Conservation (phyloP, 78 protist genomes). For the Carpediemonas membranifera region DNA sequence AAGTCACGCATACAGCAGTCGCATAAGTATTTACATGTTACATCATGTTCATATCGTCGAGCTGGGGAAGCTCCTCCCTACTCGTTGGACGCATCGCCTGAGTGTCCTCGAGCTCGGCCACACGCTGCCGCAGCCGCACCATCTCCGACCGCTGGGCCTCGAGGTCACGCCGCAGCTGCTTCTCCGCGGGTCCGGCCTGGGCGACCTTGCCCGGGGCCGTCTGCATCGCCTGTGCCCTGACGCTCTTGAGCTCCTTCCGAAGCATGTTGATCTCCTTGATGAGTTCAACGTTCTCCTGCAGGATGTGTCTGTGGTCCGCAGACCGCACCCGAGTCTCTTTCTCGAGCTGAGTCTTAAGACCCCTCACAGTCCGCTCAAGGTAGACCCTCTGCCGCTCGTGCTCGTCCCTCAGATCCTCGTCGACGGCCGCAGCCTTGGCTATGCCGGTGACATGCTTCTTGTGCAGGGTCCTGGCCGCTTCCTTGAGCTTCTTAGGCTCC, state of each 20-base stretch:
- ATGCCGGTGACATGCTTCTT: slow-evolving; percentile 7
- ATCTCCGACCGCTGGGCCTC: slow-evolving; percentile 2
- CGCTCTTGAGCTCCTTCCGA: not conserved
- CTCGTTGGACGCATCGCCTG: too few species aligned
- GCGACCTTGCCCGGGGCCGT: not conserved
- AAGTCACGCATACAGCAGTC: too few species aligned
- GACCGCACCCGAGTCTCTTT: slow-evolving; percentile 38
- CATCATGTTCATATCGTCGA: too few species aligned
- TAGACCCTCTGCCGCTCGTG: slow-evolving; percentile 42
- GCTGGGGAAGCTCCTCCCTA: too few species aligned
- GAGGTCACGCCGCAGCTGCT: slow-evolving; percentile 41
- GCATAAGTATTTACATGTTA: too few species aligned
- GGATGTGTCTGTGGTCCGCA: slow-evolving; percentile 29
- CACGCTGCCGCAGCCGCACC: not conserved
- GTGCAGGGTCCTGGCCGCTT: slow-evolving; percentile 27
- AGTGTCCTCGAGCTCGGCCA: slow-evolving; percentile 7
- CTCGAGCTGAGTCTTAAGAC: slow-evolving; percentile 35
- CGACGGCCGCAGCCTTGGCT: not conserved
- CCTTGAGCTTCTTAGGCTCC: slow-evolving; percentile 35
- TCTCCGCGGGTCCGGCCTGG: not conserved
- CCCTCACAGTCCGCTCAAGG: slow-evolving; percentile 41
- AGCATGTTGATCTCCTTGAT: not conserved
- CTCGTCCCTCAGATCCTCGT: slow-evolving; percentile 35
- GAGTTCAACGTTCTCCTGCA: slow-evolving; percentile 52
- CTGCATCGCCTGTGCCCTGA: not conserved